Evolutionary conservation across 345 rosid genomes (phyloP), one percentile per base, ranked within the genome.

Genomic region (Dimocarpus longan): DNA sequence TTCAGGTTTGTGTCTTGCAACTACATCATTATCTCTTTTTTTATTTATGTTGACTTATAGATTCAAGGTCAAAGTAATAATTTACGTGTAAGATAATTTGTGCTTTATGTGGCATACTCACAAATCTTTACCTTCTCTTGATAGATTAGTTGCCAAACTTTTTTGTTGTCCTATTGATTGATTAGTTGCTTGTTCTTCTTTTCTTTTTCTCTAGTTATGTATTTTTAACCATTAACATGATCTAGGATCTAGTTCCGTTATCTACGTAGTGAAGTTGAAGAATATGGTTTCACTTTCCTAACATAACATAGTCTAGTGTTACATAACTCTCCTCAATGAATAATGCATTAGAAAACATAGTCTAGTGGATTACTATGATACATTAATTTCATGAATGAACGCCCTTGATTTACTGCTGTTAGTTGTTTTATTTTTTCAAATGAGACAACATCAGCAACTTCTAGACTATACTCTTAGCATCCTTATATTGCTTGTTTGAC

Each of bases 1-100:
- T 95, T 88, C 99, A 93, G 99, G 98, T 92, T 42, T 28, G 68
- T 75, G 68, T 67, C 52, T 68, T 73, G 19, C 54, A 11, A 2
- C 48, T 63, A 16, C 64, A 4, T 52, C 57, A 15, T 57, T 48
- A 59, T 9, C n/a, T 24, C 24, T 21, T 12, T 37, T 54, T 40
- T 10, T 52, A 11, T 70, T 54, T 42, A 2, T 59, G 46, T 11
- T 24, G 18, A 50, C 32, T 57, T 46, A 24, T 50, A 13, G 21
- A 46, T 40, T 39, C 67, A 73, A 7, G 1, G 50, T 8, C 9
- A 42, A n/a, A n/a, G n/a, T n/a, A n/a, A n/a, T n/a, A n/a, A n/a
- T n/a, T n/a, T n/a, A n/a, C n/a, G n/a, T n/a, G 76, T 57, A 57
- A n/a, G n/a, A n/a, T n/a, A n/a, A n/a, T n/a, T n/a, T n/a, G 28